Percentiles rank a stretch among this genome's conserved stretches.
These are phyloP conservation scores for Lachancea waltii DNA, from an alignment of 805 yeast species.

Conservation along the genomic window DNA sequence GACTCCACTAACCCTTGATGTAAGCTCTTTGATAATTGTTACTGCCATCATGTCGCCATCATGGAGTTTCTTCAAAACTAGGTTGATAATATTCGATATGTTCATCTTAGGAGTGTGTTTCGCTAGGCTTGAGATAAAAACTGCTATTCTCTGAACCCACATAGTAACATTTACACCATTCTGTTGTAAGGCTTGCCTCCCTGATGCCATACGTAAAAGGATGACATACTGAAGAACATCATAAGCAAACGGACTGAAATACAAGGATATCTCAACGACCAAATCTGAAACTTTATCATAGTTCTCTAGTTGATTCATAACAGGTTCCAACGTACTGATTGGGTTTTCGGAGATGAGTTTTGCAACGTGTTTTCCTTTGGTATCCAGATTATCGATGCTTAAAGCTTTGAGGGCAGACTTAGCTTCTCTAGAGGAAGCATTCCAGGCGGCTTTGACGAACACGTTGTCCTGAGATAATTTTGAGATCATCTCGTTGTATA, in stretches of 20 bases:
- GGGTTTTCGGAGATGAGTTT: conserved; percentile 73
- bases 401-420: conserved; percentile 72
- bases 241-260: conserved; percentile 74
- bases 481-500: conserved; percentile 73
- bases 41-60: conserved; percentile 52
- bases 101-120: conserved; percentile 50
- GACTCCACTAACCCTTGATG: conserved; percentile 74
- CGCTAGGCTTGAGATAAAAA: conserved; percentile 70
- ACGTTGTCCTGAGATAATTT: conserved; percentile 51
- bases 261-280: conserved; percentile 70
- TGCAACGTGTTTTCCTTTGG: conserved; percentile 67
- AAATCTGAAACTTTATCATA: conserved; percentile 79
- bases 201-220: conserved; percentile 60
- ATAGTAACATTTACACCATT: conserved; percentile 77
- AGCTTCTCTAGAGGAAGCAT: conserved; percentile 70
- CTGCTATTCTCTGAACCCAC: conserved; percentile 81
- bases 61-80: conserved; percentile 57
- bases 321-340: conserved; percentile 61
- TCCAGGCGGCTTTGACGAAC: conserved; percentile 50
- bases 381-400: conserved; percentile 68
- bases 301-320: conserved; percentile 80
- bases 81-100: conserved; percentile 53
- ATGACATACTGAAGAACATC: conserved; percentile 74
- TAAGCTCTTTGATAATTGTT: conserved; percentile 58
- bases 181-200: conserved; percentile 58